Evolutionary conservation across 2,329 filamentous ascomycete species (phyloP).

Genomic region (Aspergillus niger): DNA sequence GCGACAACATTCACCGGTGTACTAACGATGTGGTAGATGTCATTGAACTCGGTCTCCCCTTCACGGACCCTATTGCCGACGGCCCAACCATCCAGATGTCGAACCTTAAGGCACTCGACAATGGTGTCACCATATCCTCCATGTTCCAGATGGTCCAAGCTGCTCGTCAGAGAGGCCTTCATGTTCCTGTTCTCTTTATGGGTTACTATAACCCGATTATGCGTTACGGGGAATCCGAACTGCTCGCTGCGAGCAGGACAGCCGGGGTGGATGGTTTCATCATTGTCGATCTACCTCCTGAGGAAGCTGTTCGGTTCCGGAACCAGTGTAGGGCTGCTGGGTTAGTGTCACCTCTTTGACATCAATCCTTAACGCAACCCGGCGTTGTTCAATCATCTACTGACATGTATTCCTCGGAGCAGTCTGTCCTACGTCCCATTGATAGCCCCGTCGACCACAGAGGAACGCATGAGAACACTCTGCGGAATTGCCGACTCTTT

Average conservation of each 20-base stretch:
- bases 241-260: conserved; percentile 76
- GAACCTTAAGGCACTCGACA: conserved; percentile 80
- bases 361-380: too few relatives aligned
- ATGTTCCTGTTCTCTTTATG: conserved; percentile 85
- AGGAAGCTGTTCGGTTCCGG: conserved; percentile 91
- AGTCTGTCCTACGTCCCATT: conserved; percentile 89
- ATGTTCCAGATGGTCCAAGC: conserved; percentile 80
- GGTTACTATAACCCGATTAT: conserved; percentile 96
- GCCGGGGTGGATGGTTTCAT: conserved; percentile 96
- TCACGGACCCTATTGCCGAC: conserved; percentile 95
- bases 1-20: conserved; percentile 4
- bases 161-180: conserved; percentile 73
- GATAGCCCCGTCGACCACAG: conserved; percentile 87
- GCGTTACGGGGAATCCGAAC: conserved; percentile 83
- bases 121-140: conserved; percentile 78
- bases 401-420: not conserved
- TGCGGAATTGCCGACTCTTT: conserved; percentile 95
- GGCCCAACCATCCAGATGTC: conserved; percentile 92
- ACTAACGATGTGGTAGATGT: conserved; percentile 62
- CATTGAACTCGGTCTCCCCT: conserved; percentile 91
- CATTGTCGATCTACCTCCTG: conserved; percentile 90
- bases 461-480: conserved; percentile 84
- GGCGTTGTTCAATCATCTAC: not conserved
- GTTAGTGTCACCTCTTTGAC: conserved; percentile 49
- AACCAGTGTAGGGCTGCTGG: conserved; percentile 76